Evolutionary conservation across 1,284 basidiomycete genomes (phyloP).

Genomic region (Ceratobasidium sp.): DNA sequence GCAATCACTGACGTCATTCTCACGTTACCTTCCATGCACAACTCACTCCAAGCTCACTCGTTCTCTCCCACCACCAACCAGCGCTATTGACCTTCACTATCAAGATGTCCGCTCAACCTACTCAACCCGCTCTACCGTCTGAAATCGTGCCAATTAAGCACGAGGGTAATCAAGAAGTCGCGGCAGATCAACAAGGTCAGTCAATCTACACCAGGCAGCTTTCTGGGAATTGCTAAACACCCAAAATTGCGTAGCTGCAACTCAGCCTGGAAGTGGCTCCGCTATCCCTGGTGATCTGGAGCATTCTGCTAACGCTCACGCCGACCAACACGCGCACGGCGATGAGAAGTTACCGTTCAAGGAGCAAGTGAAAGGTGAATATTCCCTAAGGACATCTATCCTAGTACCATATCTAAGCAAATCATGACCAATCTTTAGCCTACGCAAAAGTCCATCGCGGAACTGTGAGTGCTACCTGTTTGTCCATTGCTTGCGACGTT

Average conservation of each 20-base stretch:
- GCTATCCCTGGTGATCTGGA: constrained; percentile 17
- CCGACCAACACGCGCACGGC: constrained; percentile 7
- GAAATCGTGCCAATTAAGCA: constrained; percentile 14
- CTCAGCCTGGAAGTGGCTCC: constrained; percentile 33
- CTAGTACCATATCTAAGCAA: background rate
- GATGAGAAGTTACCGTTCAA: constrained; percentile 35
- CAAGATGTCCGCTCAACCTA: background rate
- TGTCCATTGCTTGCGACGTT: background rate
- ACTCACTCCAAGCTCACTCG: too few relatives aligned
- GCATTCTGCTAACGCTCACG: constrained; percentile 33
- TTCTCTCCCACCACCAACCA: too few relatives aligned
- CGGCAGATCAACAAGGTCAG: constrained; percentile 34
- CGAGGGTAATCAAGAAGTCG: constrained; percentile 11
- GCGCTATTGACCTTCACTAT: background rate
- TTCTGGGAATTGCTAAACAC: background rate
- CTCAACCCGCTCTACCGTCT: constrained; percentile 35
- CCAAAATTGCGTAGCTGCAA: constrained; percentile 3
- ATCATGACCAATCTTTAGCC: background rate
- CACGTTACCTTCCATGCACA: background rate
- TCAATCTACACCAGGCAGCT: background rate
- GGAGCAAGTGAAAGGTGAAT: constrained; percentile 38
- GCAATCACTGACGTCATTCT: constrained; percentile 3
- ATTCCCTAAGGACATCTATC: background rate
- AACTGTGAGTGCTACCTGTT: constrained; percentile 13
- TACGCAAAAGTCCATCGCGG: constrained; percentile 35